Conservation (phyloP, 2,329 filamentous ascomycete genomes). For the Cercospora sp. region DNA sequence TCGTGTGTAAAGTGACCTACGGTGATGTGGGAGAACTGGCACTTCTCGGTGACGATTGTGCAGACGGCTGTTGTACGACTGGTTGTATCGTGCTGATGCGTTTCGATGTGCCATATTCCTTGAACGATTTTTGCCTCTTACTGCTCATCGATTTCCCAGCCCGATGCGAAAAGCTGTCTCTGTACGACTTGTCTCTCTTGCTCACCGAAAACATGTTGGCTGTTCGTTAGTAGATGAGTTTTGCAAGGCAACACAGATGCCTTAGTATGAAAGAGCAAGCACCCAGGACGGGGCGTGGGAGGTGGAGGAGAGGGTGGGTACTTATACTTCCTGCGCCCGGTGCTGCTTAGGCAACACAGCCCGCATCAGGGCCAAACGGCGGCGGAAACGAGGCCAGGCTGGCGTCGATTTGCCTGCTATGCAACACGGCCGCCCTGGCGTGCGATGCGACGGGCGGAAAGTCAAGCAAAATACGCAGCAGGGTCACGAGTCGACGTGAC, state of each 20-base stretch:
- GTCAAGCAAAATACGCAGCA: conserved; percentile 19
- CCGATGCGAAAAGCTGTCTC: conserved; percentile 39
- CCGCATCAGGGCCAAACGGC: conserved; percentile 17
- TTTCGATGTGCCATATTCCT: conserved; percentile 33
- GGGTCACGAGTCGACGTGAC: conserved; percentile 24
- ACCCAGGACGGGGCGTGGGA: conserved; percentile 18
- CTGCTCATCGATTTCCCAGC: conserved; percentile 36
- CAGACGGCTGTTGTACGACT: conserved; percentile 23
- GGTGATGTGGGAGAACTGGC: conserved; percentile 36
- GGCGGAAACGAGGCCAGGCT: conserved; percentile 18
- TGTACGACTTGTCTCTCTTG: conserved; percentile 34
- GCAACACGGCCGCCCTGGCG: conserved; percentile 25
- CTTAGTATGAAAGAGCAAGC: conserved; percentile 6
- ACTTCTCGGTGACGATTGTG: conserved; percentile 34
- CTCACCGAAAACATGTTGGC: conserved; percentile 34
- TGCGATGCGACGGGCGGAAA: conserved; percentile 24
- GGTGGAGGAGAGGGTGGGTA: conserved; percentile 25
- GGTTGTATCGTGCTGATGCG: conserved; percentile 32
- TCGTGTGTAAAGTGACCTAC: conserved; percentile 26
- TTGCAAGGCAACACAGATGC: neutral
- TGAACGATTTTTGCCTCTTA: conserved; percentile 40
- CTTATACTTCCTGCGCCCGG: conserved; percentile 26
- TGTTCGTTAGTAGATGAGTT: neutral
- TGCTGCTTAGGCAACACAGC: conserved; percentile 26
- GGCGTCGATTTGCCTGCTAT: conserved; percentile 15